Conservation (phyloP, 2,329 filamentous ascomycete species). For the Exophiala phaeomuriformis region DNA sequence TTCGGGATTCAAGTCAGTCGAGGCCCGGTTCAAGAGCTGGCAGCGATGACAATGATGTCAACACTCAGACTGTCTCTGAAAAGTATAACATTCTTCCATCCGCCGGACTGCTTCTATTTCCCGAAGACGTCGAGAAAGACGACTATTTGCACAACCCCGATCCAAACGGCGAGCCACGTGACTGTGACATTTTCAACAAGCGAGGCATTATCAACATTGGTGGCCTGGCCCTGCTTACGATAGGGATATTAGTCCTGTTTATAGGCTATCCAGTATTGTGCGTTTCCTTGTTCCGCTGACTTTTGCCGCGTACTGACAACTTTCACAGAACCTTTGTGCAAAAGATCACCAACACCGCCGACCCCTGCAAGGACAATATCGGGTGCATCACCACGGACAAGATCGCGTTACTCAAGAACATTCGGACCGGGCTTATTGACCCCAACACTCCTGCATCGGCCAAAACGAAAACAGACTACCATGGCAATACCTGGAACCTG, state of each 20-base stretch:
- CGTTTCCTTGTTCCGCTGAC: slow-evolving; percentile 29
- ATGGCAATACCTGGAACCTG: slow-evolving; percentile 56
- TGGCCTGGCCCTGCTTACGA: slow-evolving; percentile 51
- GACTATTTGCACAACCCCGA: slow-evolving; percentile 66
- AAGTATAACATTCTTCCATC: slow-evolving; percentile 67
- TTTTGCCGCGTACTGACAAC: slow-evolving; percentile 25
- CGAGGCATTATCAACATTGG: slow-evolving; percentile 60
- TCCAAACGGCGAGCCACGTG: slow-evolving; percentile 53
- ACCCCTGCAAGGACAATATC: slow-evolving; percentile 35
- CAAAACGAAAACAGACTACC: slow-evolving; percentile 48
- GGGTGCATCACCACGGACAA: slow-evolving; percentile 47
- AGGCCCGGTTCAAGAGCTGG: slow-evolving; percentile 43
- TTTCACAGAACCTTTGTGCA: slow-evolving; percentile 50
- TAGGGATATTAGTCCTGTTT: slow-evolving; percentile 58
- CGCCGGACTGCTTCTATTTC: slow-evolving; percentile 59
- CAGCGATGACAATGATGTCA: slow-evolving; percentile 60
- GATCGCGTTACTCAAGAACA: slow-evolving; percentile 51
- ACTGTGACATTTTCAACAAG: slow-evolving; percentile 59
- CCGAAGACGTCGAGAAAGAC: slow-evolving; percentile 66
- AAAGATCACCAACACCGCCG: slow-evolving; percentile 33
- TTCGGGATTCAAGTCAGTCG: slow-evolving; percentile 55
- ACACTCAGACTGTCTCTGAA: slow-evolving; percentile 65
- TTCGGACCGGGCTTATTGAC: slow-evolving; percentile 57
- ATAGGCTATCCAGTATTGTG: slow-evolving; percentile 65
- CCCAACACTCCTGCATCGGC: slow-evolving; percentile 57